Base-by-base conservation (phyloP, 2,329 filamentous ascomycete genomes). In the Paracoccidioides lutzii region DNA sequence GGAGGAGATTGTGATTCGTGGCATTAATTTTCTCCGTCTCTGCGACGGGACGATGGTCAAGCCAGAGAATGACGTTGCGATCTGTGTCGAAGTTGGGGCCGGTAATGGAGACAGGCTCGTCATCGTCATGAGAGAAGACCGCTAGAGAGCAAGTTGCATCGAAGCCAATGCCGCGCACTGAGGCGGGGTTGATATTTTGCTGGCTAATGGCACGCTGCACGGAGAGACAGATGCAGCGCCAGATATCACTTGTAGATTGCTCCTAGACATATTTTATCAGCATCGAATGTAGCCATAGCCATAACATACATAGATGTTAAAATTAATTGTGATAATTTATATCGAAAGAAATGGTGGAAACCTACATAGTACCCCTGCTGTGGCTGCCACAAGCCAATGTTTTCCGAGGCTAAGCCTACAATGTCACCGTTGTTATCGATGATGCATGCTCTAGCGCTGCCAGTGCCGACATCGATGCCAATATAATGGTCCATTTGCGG, bases 111-210 rank as follows among this genome's bases (percentile, higher is more conserved):
- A 96, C 78, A 2, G 93, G 93, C 72, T 95, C 87, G 69, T 95
- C 87, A 3, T 88, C 95, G 64, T 95, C 89, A 66, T 87, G 78
- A 55, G 84, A 80, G 73, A 98, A 95, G 63, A 97, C 90, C 37
- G 90, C 82, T 33, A 98, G 81, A 15, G 93, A 98, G 77, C 93
- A 98, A n/a, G 93, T 98, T 28, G 93, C 93, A 70, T 98, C 93
- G 71, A 98, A 97, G 54, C 93, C 93, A 65, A 98, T 89, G 57
- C 93, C 93, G 63, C 86, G 86, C 64, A 98, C 85, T 40, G 81
- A 83, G 59, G 75, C 76, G 4, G 84, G 80, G 64, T 91, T 83
- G 62, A 95, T 84, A 63, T 84, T 84, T 62, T 91, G 87, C 70
- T 95, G 85, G 66, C 79, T 80, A 65, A 97, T 80, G 46, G 90